Conservation (phyloP, 495 filamentous ascomycete species). For the Neurospora tetraspora region DNA sequence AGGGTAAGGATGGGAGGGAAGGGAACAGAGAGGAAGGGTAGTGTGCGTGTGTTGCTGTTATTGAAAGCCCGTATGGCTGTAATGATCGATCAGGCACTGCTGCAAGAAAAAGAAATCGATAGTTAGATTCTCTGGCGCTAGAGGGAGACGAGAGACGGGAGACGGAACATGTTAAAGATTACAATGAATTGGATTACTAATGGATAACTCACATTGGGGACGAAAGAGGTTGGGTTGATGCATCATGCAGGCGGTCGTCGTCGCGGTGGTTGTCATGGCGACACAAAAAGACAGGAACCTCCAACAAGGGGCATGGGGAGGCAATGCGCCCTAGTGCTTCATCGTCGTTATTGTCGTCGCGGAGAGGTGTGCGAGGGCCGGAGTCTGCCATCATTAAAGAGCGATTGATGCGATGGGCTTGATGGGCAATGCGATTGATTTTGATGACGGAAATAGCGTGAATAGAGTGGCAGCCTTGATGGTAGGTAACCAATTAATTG, state of each 20-base stretch:
- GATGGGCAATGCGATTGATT: background rate
- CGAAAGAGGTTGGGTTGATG: background rate
- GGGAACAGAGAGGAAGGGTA: background rate
- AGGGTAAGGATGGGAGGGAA: background rate
- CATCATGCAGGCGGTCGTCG: background rate
- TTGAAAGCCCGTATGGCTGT: background rate
- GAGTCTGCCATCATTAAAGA: background rate
- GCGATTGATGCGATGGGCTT: background rate
- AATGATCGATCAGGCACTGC: background rate
- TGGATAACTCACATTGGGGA: background rate
- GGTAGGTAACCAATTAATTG: too few relatives aligned
- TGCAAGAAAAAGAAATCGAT: background rate
- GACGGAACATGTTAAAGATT: background rate
- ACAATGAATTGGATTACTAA: background rate
- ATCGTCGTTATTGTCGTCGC: conserved; percentile 2
- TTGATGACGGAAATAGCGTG: background rate
- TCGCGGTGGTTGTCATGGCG: background rate
- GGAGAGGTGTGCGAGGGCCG: background rate
- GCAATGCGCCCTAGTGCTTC: background rate
- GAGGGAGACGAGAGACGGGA: background rate
- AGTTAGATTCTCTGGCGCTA: background rate
- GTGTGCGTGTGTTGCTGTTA: background rate
- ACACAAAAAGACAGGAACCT: background rate
- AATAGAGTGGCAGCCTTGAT: background rate
- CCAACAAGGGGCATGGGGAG: background rate